phyloP scores from a whole-genome alignment of 306 rosid genomes.

The Gynostemma pentaphyllum region DNA sequence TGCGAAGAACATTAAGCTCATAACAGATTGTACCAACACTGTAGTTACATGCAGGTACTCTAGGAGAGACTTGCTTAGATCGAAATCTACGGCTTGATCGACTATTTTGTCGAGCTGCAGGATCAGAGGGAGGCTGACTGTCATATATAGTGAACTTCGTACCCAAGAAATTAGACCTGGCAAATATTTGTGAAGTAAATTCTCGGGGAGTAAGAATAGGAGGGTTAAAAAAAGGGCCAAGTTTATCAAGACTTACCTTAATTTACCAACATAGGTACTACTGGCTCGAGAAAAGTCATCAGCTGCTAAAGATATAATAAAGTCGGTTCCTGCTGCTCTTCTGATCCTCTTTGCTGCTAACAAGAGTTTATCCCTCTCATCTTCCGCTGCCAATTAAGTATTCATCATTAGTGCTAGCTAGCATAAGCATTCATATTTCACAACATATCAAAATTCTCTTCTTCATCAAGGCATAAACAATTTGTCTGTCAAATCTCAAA shows the following conservation, averaged over 20 bases:
- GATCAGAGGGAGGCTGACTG: slow-evolving; percentile 41
- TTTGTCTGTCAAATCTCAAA: not conserved
- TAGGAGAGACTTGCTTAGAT: slow-evolving; percentile 59
- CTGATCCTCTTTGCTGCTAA: slow-evolving; percentile 80
- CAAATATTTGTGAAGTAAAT: slow-evolving; percentile 21
- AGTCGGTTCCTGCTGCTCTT: slow-evolving; percentile 71
- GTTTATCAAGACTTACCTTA: slow-evolving; percentile 39
- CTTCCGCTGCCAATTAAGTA: slow-evolving; percentile 48
- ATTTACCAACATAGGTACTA: slow-evolving; percentile 53
- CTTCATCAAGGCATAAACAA: not conserved
- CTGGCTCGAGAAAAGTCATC: slow-evolving; percentile 66
- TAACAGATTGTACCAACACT: slow-evolving; percentile 41
- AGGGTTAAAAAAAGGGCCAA: not conserved
- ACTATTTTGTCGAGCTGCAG: slow-evolving; percentile 20
- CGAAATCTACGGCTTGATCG: slow-evolving; percentile 52
- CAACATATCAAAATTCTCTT: not conserved
- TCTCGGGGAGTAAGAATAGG: slow-evolving; percentile 5
- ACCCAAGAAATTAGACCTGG: slow-evolving; percentile 79
- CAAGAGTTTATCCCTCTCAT: slow-evolving; percentile 50
- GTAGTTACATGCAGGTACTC: slow-evolving; percentile 64
- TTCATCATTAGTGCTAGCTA: slow-evolving; percentile 16
- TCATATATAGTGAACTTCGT: slow-evolving; percentile 63
- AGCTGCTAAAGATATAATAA: slow-evolving; percentile 50
- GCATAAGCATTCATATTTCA: not conserved
- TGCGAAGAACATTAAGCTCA: slow-evolving; percentile 59